These are phyloP conservation scores for Babesia sp. DNA, from an alignment of 169 alveolate species.

Conservation along the genomic window DNA sequence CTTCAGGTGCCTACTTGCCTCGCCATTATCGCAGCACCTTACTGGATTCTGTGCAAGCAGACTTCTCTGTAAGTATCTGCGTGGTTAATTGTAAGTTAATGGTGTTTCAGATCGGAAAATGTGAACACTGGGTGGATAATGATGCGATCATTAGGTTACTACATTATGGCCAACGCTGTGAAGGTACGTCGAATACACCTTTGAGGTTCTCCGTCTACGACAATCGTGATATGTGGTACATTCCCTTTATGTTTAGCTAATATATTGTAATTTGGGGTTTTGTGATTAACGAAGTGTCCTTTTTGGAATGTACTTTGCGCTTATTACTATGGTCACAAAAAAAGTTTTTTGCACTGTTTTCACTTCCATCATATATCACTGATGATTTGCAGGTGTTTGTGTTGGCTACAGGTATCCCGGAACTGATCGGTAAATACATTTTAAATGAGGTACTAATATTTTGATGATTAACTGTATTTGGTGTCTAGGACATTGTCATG, in stretches of 20 bases:
- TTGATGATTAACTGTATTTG: neutral
- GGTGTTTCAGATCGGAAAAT: conserved; percentile 37
- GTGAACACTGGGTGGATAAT: conserved; percentile 34
- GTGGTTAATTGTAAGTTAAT: neutral
- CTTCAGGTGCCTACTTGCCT: conserved; percentile 55
- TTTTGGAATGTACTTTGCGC: no score
- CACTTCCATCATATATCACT: no score
- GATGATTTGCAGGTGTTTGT: conserved; percentile 40
- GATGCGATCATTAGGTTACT: conserved; percentile 37
- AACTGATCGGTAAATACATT: conserved; percentile 33
- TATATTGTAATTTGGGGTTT: no score
- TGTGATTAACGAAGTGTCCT: no score
- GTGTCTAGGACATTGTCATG: conserved; percentile 48
- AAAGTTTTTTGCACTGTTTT: no score
- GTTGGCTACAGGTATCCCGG: conserved; percentile 61
- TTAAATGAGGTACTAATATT: conserved; percentile 41
- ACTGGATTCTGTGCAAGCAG: conserved; percentile 39
- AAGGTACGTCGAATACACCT: no score
- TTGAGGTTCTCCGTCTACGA: no score
- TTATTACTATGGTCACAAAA: no score
- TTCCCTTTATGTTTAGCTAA: no score
- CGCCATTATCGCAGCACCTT: conserved; percentile 44
- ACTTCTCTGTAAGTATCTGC: conserved; percentile 31
- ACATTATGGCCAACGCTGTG: conserved; percentile 25
- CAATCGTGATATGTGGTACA: no score